Base-by-base conservation (phyloP, 306 rosid genomes). In the Vachellia collinsii region DNA sequence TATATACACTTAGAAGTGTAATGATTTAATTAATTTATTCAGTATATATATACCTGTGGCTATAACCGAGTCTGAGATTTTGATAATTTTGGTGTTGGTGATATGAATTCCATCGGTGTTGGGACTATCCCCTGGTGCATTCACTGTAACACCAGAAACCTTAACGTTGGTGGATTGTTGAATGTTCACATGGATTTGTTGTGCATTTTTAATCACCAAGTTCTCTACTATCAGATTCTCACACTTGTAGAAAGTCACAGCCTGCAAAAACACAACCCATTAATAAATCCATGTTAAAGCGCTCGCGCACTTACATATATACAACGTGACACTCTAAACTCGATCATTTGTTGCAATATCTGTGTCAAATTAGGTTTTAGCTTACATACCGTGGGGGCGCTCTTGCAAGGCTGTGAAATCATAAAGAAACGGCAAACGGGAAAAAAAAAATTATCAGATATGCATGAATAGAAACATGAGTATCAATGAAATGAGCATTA, bases 31-130 rank as follows among this genome's bases (percentile, higher is more conserved):
- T 64, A 34, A 22, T 36, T 38, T 67, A 37, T 36, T 37, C 23
- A 11, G 8, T 1, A 4, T 17, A 14, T 17, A 11, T 2, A 11
- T 77, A 88, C 92, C 90, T 36, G 90, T 80, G 74, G 83, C 87
- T 68, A 89, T 72, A 63, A 20, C 38, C 8, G 75, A 74, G 50
- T 56, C 48, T 8, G 83, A 85, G 51, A 89, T 89, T 3, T 72
- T 72, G 20, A 89, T 86, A 79, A 79, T 58, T 63, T 74, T 4
- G 17, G 89, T 73, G 20, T 68, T 20, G 14, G 84, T n/a, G 51
- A 89, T 61, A 34, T 89, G 91, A 75, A 89, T 89, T 46, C 93
- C 91, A 56, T 89, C 91, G 0, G 93, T 89, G 54, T 87, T 87
- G 38, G 88, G 93, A 74, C 93, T 89, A 14, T 80, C 29, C 42